Conservation (phyloP, 768 basidiomycete species). For the Austroboletus eburneus region DNA sequence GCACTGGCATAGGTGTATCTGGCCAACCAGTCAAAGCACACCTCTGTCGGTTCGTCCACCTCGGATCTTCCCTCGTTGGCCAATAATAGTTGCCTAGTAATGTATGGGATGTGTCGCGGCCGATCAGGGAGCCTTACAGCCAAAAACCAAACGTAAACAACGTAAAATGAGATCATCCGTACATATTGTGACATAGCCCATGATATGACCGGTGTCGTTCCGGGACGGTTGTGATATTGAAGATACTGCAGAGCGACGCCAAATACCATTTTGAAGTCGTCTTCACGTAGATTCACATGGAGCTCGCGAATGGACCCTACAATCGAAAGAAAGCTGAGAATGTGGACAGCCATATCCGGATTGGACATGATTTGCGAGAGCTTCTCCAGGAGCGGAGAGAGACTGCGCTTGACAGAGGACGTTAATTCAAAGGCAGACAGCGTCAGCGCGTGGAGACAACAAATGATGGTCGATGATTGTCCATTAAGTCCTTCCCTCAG, state of each 20-base stretch:
- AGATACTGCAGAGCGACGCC: constrained; percentile 93
- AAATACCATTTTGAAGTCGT: constrained; percentile 90
- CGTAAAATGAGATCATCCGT: constrained; percentile 81
- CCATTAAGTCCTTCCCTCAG: constrained; percentile 67
- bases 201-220: constrained; percentile 56
- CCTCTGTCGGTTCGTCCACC: constrained; percentile 88
- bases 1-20: constrained; percentile 93
- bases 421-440: constrained; percentile 86
- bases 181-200: constrained; percentile 92
- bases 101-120: constrained; percentile 76
- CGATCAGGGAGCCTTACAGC: constrained; percentile 80
- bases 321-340: constrained; percentile 86
- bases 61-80: constrained; percentile 73
- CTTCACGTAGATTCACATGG: constrained; percentile 87
- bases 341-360: constrained; percentile 91
- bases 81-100: constrained; percentile 79
- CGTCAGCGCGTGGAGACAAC: constrained; percentile 85
- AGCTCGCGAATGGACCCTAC: constrained; percentile 76
- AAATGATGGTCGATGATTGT: constrained; percentile 74
- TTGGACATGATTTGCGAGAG: constrained; percentile 94
- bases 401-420: constrained; percentile 70
- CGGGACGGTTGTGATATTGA: constrained; percentile 76
- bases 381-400: constrained; percentile 80
- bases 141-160: constrained; percentile 94
- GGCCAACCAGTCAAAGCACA: constrained; percentile 97